Percentiles rank a stretch among this genome's conserved stretches.
Conservation (phyloP, 1,139 yeast species). For the Hyphopichia wangnamkhiaoensis region DNA sequence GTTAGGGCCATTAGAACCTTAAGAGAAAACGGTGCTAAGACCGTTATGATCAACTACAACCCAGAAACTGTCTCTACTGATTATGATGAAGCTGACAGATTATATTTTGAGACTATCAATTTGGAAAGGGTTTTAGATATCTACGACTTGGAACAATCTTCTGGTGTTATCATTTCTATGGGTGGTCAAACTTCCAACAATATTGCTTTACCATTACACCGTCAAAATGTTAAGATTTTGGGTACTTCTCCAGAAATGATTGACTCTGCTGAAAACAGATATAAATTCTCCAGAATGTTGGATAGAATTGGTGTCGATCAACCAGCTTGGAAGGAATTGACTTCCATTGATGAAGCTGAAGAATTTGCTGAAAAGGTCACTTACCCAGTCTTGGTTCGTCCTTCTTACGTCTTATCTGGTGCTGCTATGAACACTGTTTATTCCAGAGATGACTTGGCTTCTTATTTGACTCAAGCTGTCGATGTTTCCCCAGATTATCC, state of each 20-base stretch:
- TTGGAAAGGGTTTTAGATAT: conserved; percentile 95
- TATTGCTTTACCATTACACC: conserved; percentile 89
- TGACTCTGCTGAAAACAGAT: conserved; percentile 97
- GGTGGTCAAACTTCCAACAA: conserved; percentile 99
- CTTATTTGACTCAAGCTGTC: conserved; percentile 89
- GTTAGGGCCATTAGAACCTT: conserved; percentile 95
- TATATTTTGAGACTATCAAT: conserved; percentile 94
- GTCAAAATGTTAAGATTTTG: conserved; percentile 92
- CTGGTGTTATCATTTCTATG: conserved; percentile 95
- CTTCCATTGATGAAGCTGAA: conserved; percentile 92
- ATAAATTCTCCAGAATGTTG: conserved; percentile 96
- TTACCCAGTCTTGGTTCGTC: conserved; percentile 96
- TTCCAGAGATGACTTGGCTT: conserved; percentile 84
- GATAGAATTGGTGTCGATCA: conserved; percentile 97
- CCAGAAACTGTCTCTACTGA: conserved; percentile 99
- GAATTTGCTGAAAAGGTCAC: conserved; percentile 87
- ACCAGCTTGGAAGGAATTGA: conserved; percentile 98
- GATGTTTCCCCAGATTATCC: conserved; percentile 98
- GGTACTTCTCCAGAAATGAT: conserved; percentile 99
- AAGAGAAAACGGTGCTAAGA: conserved; percentile 82
- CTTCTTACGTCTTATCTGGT: conserved; percentile 96
- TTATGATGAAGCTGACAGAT: conserved; percentile 96
- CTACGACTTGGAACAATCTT: conserved; percentile 86
- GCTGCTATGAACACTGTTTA: conserved; percentile 99
- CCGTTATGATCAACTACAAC: conserved; percentile 95